Percentiles rank a stretch among this genome's conserved stretches.
These are phyloP conservation scores for Xanthoparmelia taractica DNA, from an alignment of 495 filamentous ascomycete species.

Conservation along the genomic window DNA sequence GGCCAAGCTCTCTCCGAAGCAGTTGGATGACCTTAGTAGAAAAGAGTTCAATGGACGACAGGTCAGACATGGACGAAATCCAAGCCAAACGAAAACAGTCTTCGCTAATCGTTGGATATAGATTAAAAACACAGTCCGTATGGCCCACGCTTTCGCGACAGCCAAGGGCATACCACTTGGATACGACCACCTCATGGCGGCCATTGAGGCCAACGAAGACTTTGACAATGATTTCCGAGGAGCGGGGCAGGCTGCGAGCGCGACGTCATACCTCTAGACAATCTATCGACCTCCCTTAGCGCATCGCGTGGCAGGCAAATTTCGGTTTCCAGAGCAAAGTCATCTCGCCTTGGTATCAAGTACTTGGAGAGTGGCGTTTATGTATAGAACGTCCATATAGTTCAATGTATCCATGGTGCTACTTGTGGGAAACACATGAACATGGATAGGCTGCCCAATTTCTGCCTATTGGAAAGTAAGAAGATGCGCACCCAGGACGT, in stretches of 20 bases:
- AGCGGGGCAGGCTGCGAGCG: slow-evolving; percentile 13
- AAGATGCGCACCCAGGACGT: background rate
- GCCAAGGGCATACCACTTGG: slow-evolving; percentile 20
- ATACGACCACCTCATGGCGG: slow-evolving; percentile 19
- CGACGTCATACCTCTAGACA: slow-evolving; percentile 14
- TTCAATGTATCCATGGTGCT: background rate
- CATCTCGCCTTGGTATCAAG: background rate
- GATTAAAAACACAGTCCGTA: slow-evolving; percentile 23
- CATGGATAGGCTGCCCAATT: background rate
- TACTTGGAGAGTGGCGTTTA: background rate
- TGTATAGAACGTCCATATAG: background rate
- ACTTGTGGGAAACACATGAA: too few species aligned
- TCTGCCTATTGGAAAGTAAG: background rate
- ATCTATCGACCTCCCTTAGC: background rate
- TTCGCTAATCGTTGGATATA: background rate
- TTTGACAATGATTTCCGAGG: slow-evolving; percentile 22
- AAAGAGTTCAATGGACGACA: slow-evolving; percentile 25
- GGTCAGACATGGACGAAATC: too few species aligned
- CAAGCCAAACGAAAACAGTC: too few species aligned
- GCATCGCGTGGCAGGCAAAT: background rate
- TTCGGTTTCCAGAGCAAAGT: background rate
- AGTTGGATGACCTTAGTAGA: slow-evolving; percentile 18
- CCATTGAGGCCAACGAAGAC: slow-evolving; percentile 24
- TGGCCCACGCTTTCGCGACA: slow-evolving; percentile 24
- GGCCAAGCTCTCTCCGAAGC: slow-evolving; percentile 7